phyloP scores from a whole-genome alignment of 345 rosid genomes.

The Passiflora organensis region DNA sequence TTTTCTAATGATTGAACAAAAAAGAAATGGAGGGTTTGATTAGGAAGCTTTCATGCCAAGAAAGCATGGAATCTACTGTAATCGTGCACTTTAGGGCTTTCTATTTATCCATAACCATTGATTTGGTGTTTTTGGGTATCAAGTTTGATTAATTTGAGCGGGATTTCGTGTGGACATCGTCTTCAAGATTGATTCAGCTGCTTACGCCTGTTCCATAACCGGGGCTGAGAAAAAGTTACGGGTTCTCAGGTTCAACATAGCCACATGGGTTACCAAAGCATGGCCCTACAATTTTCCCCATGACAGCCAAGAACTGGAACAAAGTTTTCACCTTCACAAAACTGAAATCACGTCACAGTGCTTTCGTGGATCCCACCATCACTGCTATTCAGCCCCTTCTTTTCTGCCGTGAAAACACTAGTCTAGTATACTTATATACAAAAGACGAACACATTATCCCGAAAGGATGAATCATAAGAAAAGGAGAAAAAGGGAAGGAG shows the following conservation, averaged over 20 bases:
- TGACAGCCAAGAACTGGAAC: conserved; percentile 31
- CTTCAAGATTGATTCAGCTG: no score
- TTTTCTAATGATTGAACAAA: no score
- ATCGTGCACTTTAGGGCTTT: no score
- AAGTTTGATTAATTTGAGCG: no score
- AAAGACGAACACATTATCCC: conserved; percentile 17
- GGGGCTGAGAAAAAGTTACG: no score
- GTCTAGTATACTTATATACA: neutral
- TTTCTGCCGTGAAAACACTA: conserved; percentile 10
- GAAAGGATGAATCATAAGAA: neutral
- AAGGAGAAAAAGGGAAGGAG: neutral
- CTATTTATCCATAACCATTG: no score
- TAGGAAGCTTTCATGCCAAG: no score
- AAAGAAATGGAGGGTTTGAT: no score
- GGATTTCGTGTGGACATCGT: no score
- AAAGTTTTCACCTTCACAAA: conserved; percentile 19
- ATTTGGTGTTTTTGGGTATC: no score
- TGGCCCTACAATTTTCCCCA: conserved; percentile 18
- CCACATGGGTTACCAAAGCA: conserved; percentile 17
- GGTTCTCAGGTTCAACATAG: conserved; percentile 25
- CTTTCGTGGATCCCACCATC: conserved; percentile 40
- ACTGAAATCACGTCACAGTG: conserved; percentile 6
- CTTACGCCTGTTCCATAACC: no score
- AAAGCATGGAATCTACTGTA: no score
- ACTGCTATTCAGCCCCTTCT: conserved; percentile 13